Conservation (phyloP, 2,329 filamentous ascomycete genomes). For the Apiospora hydei region DNA sequence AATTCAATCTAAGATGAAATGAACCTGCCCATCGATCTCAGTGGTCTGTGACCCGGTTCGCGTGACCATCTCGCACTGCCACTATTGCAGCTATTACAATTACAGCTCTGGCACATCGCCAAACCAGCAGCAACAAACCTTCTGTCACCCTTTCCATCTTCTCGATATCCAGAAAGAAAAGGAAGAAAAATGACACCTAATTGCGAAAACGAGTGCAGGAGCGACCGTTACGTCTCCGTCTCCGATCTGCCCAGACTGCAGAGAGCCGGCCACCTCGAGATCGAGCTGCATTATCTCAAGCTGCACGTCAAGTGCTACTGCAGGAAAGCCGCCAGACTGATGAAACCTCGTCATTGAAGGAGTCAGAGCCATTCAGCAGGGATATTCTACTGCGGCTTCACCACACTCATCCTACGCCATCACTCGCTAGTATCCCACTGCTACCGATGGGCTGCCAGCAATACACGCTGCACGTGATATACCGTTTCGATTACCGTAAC, state of each 20-base stretch:
- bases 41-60: no score
- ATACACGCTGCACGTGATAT: no score
- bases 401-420: background rate
- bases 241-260: slow-evolving; percentile 13
- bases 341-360: background rate
- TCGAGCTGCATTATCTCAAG: slow-evolving; percentile 21
- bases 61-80: background rate
- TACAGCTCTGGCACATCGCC: background rate
- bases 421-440: background rate
- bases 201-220: background rate
- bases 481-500: no score
- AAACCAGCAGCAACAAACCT: background rate
- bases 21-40: background rate
- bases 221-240: slow-evolving; percentile 9
- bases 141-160: background rate
- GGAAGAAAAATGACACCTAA: background rate
- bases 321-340: background rate
- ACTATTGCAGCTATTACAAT: background rate
- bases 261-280: slow-evolving; percentile 11
- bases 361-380: background rate
- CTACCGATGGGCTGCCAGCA: no score
- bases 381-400: background rate
- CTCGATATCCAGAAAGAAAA: background rate
- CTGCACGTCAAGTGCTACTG: slow-evolving; percentile 14
- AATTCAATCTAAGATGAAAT: background rate